Conservation (phyloP, 2,329 filamentous ascomycete genomes). For the Colletotrichum lentis region DNA sequence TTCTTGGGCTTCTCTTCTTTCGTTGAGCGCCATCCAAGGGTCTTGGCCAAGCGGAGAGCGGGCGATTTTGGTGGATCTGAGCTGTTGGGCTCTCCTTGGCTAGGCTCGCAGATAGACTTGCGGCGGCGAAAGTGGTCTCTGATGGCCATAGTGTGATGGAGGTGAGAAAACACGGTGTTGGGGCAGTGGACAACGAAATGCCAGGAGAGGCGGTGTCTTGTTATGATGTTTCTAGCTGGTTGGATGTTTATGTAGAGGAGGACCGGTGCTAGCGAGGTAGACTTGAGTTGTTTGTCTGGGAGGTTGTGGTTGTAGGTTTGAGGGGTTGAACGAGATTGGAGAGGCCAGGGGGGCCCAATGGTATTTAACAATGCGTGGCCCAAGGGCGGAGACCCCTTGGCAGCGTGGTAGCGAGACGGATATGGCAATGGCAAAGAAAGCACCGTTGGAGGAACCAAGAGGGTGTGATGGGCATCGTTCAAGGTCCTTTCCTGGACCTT, state of each 20-base stretch:
- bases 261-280: neutral
- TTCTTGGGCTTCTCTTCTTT: slow-evolving; percentile 46
- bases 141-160: slow-evolving; percentile 50
- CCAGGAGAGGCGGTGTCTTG: neutral
- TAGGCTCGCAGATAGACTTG: slow-evolving; percentile 48
- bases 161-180: neutral
- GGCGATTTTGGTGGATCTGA: slow-evolving; percentile 38
- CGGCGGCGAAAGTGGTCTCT: slow-evolving; percentile 54
- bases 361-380: slow-evolving; percentile 25
- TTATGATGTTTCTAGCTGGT: neutral
- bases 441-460: slow-evolving; percentile 28
- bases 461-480: slow-evolving; percentile 25
- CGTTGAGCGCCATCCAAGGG: slow-evolving; percentile 37
- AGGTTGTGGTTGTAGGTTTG: neutral
- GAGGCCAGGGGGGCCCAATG: slow-evolving; percentile 4
- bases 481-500: slow-evolving; percentile 15
- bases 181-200: neutral
- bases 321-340: neutral
- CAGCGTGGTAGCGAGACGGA: slow-evolving; percentile 14
- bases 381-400: neutral
- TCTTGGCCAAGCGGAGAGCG: slow-evolving; percentile 36
- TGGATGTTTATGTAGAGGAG: neutral
- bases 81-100: slow-evolving; percentile 46
- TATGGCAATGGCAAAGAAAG: slow-evolving; percentile 27
- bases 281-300: neutral